A percentile compares a stretch with the other conserved stretches of the same genome.
Evolutionary conservation across 176 grass and related monocot species (phyloP).

Genomic region (Bonia amplexicaulis): DNA sequence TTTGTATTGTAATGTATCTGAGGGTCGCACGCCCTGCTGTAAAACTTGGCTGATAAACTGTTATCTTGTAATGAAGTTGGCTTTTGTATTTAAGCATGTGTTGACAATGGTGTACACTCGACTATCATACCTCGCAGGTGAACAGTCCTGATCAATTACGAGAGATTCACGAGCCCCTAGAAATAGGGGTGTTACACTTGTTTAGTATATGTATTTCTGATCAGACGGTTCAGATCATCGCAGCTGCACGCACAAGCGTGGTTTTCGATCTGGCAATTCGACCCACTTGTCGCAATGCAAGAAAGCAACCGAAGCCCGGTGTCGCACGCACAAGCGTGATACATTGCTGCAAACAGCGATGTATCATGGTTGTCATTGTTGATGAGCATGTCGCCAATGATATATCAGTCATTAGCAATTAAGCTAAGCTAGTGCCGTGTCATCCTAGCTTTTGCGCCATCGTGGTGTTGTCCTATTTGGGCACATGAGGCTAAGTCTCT

Average conservation of each 20-base stretch:
- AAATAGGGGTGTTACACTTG: no score
- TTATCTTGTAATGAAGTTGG: no score
- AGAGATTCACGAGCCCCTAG: no score
- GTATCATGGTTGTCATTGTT: constrained; percentile 1
- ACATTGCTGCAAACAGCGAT: not conserved
- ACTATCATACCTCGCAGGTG: no score
- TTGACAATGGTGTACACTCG: no score
- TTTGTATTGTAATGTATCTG: no score
- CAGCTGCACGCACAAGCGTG: not conserved
- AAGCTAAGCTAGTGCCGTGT: constrained; percentile 15
- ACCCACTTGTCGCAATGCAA: not conserved
- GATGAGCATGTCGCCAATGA: constrained; percentile 19
- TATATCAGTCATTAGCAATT: not conserved
- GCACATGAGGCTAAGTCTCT: not conserved
- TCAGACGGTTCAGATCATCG: not conserved
- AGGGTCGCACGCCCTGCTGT: no score
- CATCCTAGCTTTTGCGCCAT: constrained; percentile 15
- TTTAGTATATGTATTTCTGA: not conserved
- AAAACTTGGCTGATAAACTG: no score
- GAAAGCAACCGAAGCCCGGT: not conserved
- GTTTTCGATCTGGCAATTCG: not conserved
- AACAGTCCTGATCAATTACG: no score
- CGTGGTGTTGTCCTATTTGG: constrained; percentile 8
- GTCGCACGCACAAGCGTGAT: no score
- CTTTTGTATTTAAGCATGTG: no score